phyloP scores from a whole-genome alignment of 345 rosid genomes.

The Murraya paniculata region DNA sequence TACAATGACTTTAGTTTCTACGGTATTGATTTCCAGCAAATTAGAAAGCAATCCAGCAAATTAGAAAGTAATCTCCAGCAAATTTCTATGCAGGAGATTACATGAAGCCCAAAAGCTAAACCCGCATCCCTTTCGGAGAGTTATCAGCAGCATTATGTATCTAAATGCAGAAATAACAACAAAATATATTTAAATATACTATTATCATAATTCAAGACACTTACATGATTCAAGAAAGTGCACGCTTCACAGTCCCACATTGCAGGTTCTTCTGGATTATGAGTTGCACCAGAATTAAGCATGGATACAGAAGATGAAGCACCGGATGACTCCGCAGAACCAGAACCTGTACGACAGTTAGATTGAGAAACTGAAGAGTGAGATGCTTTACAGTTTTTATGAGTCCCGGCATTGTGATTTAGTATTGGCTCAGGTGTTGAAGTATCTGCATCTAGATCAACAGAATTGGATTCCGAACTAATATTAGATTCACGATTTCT shows the following conservation, averaged over 20 bases:
- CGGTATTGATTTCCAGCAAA: neutral
- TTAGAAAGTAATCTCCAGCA: neutral
- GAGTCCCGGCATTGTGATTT: conserved; percentile 18
- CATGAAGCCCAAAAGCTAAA: neutral
- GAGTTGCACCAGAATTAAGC: conserved; percentile 22
- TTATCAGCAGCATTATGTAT: neutral
- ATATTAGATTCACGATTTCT: conserved; percentile 37
- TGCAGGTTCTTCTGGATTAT: conserved; percentile 28
- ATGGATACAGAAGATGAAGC: conserved; percentile 20
- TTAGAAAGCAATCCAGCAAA: neutral
- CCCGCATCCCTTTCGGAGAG: neutral
- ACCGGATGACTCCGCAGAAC: conserved; percentile 17
- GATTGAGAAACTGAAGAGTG: conserved; percentile 20
- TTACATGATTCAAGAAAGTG: conserved; percentile 79
- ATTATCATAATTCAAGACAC: conserved; percentile 19
- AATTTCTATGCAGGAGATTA: neutral
- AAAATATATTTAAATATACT: neutral
- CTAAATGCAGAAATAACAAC: neutral
- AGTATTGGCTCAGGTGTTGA: conserved; percentile 12
- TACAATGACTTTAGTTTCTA: neutral
- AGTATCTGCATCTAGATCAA: conserved; percentile 34
- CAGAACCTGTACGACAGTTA: conserved; percentile 1
- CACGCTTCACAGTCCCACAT: conserved; percentile 78
- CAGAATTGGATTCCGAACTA: conserved; percentile 24
- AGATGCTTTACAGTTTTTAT: conserved; percentile 37